phyloP scores from a whole-genome alignment of 805 yeast species.

The Kazachstania psychrophila region DNA sequence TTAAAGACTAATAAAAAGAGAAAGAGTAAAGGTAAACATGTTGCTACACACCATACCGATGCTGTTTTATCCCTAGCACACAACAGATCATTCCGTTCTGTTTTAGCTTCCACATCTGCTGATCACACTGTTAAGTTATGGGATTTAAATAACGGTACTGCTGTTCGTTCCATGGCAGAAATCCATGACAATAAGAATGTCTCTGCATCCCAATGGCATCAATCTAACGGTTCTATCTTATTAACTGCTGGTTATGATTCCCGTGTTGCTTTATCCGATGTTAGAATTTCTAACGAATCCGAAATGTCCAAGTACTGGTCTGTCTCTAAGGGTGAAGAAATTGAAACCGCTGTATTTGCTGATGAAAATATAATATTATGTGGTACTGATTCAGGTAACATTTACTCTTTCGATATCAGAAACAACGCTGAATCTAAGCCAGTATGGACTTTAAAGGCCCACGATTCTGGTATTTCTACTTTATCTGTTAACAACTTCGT shows the following conservation, averaged over 20 bases:
- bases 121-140: slow-evolving; percentile 91
- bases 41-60: slow-evolving; percentile 78
- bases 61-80: slow-evolving; percentile 85
- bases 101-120: slow-evolving; percentile 90
- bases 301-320: slow-evolving; percentile 56
- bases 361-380: slow-evolving; percentile 56
- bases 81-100: slow-evolving; percentile 70
- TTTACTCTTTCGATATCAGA: slow-evolving; percentile 83
- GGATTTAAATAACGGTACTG: slow-evolving; percentile 72
- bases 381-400: slow-evolving; percentile 85
- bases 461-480: slow-evolving; percentile 85
- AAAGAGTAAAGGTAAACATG: slow-evolving; percentile 42
- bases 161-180: slow-evolving; percentile 60
- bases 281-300: slow-evolving; percentile 57
- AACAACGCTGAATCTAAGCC: slow-evolving; percentile 47
- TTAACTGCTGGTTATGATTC: slow-evolving; percentile 92
- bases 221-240: slow-evolving; percentile 52
- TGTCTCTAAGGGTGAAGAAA: slow-evolving; percentile 63
- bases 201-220: slow-evolving; percentile 83
- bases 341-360: slow-evolving; percentile 73
- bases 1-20: slow-evolving; percentile 36
- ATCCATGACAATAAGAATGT: slow-evolving; percentile 77
- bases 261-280: slow-evolving; percentile 73
- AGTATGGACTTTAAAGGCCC: slow-evolving; percentile 94
- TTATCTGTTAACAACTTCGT: slow-evolving; percentile 59